phyloP scores from a whole-genome alignment of 2,329 filamentous ascomycete species.

The Ophiosphaerella korrae region DNA sequence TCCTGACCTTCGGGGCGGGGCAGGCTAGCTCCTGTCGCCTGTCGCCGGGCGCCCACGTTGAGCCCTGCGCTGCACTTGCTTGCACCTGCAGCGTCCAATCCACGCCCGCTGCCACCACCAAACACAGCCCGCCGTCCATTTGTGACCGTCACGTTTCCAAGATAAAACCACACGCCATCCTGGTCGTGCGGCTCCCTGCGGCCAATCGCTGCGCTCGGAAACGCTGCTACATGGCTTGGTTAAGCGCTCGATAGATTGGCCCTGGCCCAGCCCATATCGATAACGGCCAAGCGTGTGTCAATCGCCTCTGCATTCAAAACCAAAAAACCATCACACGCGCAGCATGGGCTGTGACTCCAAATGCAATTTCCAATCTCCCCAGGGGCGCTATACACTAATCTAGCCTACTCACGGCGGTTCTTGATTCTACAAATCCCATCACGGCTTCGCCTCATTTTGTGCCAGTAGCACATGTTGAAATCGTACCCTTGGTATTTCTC shows the following conservation, averaged over 20 bases:
- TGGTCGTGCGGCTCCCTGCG: slow-evolving; percentile 26
- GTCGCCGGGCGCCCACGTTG: no score
- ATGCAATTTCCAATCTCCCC: no score
- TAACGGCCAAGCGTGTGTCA: neutral
- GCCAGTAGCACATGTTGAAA: slow-evolving; percentile 50
- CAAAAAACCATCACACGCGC: no score
- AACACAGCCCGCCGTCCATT: slow-evolving; percentile 17
- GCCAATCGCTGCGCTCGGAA: slow-evolving; percentile 17
- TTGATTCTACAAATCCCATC: neutral
- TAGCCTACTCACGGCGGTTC: no score
- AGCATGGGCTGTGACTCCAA: neutral
- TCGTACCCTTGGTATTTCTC: slow-evolving; percentile 46
- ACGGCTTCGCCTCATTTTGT: slow-evolving; percentile 37
- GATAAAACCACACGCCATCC: slow-evolving; percentile 13
- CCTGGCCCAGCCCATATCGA: neutral
- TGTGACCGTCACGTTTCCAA: slow-evolving; percentile 32
- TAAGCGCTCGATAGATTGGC: slow-evolving; percentile 16
- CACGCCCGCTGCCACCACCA: slow-evolving; percentile 15
- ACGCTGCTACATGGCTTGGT: slow-evolving; percentile 11
- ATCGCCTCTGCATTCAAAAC: no score
- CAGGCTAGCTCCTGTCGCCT: slow-evolving; percentile 2
- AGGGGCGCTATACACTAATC: no score
- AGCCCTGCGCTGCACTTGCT: neutral
- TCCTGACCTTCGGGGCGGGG: no score
- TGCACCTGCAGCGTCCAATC: slow-evolving; percentile 11